Evolutionary conservation across 1,284 basidiomycete genomes (phyloP), one percentile per base, ranked within the genome.

Genomic region (Papiliotrema laurentii): DNA sequence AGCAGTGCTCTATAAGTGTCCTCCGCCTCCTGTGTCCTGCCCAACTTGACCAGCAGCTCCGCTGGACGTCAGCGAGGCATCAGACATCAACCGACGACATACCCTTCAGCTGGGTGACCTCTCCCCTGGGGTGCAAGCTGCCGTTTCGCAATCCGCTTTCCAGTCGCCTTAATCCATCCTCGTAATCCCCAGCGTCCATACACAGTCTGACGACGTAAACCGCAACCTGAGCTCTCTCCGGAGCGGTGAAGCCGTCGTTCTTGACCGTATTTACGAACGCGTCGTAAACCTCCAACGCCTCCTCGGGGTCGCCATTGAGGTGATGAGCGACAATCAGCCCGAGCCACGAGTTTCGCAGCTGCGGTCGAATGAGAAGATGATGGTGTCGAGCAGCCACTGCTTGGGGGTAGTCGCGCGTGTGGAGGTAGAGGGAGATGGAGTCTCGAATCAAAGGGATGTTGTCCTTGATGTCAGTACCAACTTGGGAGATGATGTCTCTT

Each of bases 361-460:
- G 85, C 0, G 94, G 91, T 22, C 94, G 84, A 22, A 90, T 74
- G 45, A 80, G 80, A 30, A 97, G 80, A 50, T 97, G 81, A 16
- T 83, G 83, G 61, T 89, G 81, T 5, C 96, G 83, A 1, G 87
- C 87, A 50, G 93, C 87, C 36, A 93, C 81, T 30, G 96, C 81
- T 3, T 77, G 78, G 39, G 87, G 83, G 71, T 84, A 97, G 47
- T 86, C 77, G 34, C 96, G 83, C n/a, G 93, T 81, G 63, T 97
- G 92, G 0, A 90, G 85, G 64, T 93, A 87, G 27, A 99, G 79
- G 46, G 89, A 84, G 4, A 92, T 89, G 0, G 90, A 83, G 70
- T 98, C 96, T 44, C 90, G 84, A 21, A 98, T 75, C 51, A 99
- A 84, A 69, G 94, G 97, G 63, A 94, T 76, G 69, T 97, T 97